Evolutionary conservation across 805 yeast species (phyloP).

Genomic region (Yamadazyma paraphyllophila): DNA sequence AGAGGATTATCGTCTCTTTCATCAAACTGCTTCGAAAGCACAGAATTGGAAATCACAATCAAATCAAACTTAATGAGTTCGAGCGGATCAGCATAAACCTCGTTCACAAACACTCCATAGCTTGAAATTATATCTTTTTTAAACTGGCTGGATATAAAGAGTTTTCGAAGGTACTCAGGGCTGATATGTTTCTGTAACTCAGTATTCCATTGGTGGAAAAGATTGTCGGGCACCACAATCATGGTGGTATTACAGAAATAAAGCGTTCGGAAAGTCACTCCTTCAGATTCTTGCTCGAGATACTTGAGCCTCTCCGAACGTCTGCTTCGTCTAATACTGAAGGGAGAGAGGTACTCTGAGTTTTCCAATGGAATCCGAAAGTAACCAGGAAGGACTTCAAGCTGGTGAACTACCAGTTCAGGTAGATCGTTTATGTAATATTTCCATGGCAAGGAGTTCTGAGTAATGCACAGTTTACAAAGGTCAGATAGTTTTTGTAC

Average conservation of each 20-base stretch:
- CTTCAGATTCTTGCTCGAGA: conserved; percentile 17
- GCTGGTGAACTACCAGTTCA: conserved; percentile 30
- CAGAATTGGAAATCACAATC: conserved; percentile 47
- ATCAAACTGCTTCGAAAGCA: conserved; percentile 43
- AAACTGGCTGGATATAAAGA: conserved; percentile 33
- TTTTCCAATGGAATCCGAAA: conserved; percentile 34
- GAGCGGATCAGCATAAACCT: conserved; percentile 23
- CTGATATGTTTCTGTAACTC: conserved; percentile 58
- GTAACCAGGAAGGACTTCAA: conserved; percentile 43
- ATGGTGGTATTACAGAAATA: conserved; percentile 53
- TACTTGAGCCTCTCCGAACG: conserved; percentile 15
- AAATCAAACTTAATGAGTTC: conserved; percentile 48
- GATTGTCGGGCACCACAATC: conserved; percentile 63
- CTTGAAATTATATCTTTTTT: conserved; percentile 17
- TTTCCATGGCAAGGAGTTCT: conserved; percentile 60
- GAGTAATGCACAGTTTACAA: conserved; percentile 43
- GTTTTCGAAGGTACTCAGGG: conserved; percentile 30
- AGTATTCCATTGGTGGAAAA: conserved; percentile 61
- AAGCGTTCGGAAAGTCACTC: conserved; percentile 26
- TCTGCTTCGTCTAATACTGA: conserved; percentile 19
- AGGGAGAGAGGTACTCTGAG: conserved; percentile 19
- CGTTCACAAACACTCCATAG: conserved; percentile 17
- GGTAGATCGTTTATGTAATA: conserved; percentile 46
- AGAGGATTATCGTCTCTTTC: conserved; percentile 32
- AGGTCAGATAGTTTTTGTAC: conserved; percentile 28